A percentile compares a stretch with the other conserved stretches of the same genome.
Evolutionary conservation across 2,329 filamentous ascomycete genomes (phyloP).

Genomic region (Fusarium phyllophilum): DNA sequence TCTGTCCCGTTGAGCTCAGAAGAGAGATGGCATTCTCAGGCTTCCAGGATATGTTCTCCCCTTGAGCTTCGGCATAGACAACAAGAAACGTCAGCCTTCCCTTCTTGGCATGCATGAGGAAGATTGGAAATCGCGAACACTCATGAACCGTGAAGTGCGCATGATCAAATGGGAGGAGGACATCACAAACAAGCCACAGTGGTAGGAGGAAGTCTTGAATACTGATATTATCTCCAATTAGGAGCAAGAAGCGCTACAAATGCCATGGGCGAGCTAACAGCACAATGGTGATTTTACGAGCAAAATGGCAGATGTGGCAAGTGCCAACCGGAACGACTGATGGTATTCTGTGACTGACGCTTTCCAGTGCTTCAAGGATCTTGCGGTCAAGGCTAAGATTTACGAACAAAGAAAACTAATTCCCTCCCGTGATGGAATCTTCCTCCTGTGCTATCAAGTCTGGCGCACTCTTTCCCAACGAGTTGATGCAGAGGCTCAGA

Average conservation of each 20-base stretch:
- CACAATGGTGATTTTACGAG: neutral
- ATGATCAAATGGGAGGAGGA: conserved; percentile 50
- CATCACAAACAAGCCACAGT: conserved; percentile 52
- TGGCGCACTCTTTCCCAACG: neutral
- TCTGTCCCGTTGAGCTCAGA: neutral
- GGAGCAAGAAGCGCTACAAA: neutral
- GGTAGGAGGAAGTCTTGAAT: conserved; percentile 47
- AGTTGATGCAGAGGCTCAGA: neutral
- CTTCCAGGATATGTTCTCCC: neutral
- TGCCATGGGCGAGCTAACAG: neutral
- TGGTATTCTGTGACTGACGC: neutral
- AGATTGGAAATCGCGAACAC: neutral
- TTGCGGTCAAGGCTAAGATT: neutral
- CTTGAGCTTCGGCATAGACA: neutral
- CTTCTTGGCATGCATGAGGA: neutral
- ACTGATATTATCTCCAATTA: neutral
- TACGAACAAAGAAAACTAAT: neutral
- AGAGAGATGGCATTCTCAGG: neutral
- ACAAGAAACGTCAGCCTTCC: neutral
- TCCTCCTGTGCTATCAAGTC: neutral
- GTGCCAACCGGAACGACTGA: neutral
- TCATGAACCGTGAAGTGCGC: conserved; percentile 45
- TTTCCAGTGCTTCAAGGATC: neutral
- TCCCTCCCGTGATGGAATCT: neutral
- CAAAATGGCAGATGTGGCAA: neutral